Conservation (phyloP, 345 rosid species). For the Garcia nutans region DNA sequence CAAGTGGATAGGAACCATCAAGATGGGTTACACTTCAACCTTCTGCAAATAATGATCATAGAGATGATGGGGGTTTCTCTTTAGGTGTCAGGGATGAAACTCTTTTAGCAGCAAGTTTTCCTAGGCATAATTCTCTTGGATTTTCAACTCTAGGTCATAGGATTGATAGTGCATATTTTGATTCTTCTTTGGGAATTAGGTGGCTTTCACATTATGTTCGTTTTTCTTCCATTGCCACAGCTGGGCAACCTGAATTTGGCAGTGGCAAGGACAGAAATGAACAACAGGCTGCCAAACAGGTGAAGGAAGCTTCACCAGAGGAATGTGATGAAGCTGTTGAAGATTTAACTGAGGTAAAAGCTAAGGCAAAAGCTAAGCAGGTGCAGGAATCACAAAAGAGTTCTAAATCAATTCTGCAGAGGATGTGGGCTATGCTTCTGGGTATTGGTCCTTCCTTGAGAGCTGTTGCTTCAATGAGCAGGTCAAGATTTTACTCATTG, state of each 20-base stretch:
- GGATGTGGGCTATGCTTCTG: conserved; percentile 56
- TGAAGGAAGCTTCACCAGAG: conserved; percentile 86
- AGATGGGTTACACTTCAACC: conserved; percentile 22
- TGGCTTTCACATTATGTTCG: conserved; percentile 38
- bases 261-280: conserved; percentile 41
- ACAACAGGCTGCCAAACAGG: conserved; percentile 45
- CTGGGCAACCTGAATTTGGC: conserved; percentile 48
- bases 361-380: conserved; percentile 86
- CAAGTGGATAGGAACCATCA: conserved; percentile 23
- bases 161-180: conserved; percentile 35
- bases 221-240: conserved; percentile 56
- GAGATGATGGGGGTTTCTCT: conserved; percentile 30
- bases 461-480: conserved; percentile 94
- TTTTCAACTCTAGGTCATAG: conserved; percentile 35
- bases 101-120: conserved; percentile 9
- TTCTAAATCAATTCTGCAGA: conserved; percentile 49
- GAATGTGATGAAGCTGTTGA: conserved; percentile 97
- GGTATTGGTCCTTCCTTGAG: conserved; percentile 92
- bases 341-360: conserved; percentile 76
- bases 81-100: conserved; percentile 29
- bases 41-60: conserved; percentile 25
- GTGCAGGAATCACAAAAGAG: conserved; percentile 58
- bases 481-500: conserved; percentile 42
- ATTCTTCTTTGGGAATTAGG: conserved; percentile 40
- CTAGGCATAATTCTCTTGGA: conserved; percentile 26